Percentiles rank a stretch among this genome's conserved stretches.
Conservation (phyloP, 345 rosid species). For the Erysimum cheiranthoides region DNA sequence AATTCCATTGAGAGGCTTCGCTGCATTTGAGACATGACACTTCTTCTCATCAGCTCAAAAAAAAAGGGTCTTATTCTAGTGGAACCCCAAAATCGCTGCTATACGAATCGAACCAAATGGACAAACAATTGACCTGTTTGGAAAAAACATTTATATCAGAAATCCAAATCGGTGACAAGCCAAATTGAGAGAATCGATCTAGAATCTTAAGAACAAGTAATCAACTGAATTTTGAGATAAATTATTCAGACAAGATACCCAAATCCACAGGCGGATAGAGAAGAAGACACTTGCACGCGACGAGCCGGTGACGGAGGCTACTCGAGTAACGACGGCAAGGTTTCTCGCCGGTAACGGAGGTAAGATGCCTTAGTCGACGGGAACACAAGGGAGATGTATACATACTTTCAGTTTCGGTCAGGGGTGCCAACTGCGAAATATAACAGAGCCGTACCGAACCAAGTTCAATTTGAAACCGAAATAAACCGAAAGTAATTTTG, state of each 20-base stretch:
- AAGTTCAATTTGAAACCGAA: background rate
- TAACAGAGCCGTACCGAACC: conserved; percentile 16
- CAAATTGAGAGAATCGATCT: background rate
- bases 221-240: background rate
- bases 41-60: conserved; percentile 32
- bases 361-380: background rate
- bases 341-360: background rate
- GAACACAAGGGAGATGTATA: background rate
- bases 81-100: background rate
- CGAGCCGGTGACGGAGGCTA: background rate
- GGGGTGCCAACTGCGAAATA: background rate
- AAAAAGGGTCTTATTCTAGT: background rate
- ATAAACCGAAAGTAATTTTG: background rate
- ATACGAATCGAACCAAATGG: background rate
- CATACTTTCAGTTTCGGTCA: background rate
- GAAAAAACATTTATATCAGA: background rate
- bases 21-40: conserved; percentile 38
- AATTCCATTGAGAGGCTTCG: conserved; percentile 50
- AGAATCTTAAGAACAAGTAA: conserved; percentile 4
- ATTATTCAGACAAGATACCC: background rate
- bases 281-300: background rate
- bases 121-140: background rate
- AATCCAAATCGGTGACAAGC: background rate
- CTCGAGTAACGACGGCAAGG: no score
- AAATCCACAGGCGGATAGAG: background rate